phyloP scores from a whole-genome alignment of 2,329 filamentous ascomycete genomes.

The Calonectria ilicicola region DNA sequence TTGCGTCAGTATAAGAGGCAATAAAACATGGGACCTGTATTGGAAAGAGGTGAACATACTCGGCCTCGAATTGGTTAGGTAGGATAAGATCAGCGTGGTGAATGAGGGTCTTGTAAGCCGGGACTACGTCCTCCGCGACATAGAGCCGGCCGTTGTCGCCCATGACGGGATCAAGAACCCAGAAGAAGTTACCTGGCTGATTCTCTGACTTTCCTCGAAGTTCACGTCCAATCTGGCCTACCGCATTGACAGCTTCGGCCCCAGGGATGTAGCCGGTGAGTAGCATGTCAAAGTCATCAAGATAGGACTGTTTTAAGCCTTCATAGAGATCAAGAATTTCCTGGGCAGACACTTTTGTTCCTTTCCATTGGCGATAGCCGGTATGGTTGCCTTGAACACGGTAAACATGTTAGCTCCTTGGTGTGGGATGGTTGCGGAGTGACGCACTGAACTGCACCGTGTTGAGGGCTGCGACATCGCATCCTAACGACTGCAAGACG shows the following conservation, averaged over 20 bases:
- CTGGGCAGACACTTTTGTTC: conserved; percentile 82
- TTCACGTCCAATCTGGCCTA: conserved; percentile 86
- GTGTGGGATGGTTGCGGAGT: not conserved
- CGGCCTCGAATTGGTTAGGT: conserved; percentile 97
- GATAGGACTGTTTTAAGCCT: conserved; percentile 84
- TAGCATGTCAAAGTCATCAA: conserved; percentile 93
- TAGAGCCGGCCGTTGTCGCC: conserved; percentile 94
- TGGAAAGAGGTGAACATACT: conserved; percentile 67
- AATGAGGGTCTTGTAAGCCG: conserved; percentile 86
- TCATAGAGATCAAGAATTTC: conserved; percentile 89
- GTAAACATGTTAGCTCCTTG: conserved; percentile 5
- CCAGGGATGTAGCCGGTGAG: conserved; percentile 95
- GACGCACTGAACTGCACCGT: conserved; percentile 95
- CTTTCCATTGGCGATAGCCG: conserved; percentile 89
- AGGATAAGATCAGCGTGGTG: conserved; percentile 89
- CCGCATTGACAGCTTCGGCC: conserved; percentile 83
- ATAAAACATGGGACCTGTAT: not conserved
- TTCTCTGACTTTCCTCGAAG: conserved; percentile 74
- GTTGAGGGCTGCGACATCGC: conserved; percentile 93
- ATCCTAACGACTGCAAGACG: conserved; percentile 92
- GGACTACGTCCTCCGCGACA: conserved; percentile 90
- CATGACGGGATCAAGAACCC: conserved; percentile 98
- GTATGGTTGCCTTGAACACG: conserved; percentile 86
- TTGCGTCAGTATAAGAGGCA: conserved; percentile 10
- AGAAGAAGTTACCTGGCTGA: conserved; percentile 86